Evolutionary conservation across 164 flowering plant species (phyloP), one percentile per base, ranked within the genome.

Genomic region (Houttuynia cordata): DNA sequence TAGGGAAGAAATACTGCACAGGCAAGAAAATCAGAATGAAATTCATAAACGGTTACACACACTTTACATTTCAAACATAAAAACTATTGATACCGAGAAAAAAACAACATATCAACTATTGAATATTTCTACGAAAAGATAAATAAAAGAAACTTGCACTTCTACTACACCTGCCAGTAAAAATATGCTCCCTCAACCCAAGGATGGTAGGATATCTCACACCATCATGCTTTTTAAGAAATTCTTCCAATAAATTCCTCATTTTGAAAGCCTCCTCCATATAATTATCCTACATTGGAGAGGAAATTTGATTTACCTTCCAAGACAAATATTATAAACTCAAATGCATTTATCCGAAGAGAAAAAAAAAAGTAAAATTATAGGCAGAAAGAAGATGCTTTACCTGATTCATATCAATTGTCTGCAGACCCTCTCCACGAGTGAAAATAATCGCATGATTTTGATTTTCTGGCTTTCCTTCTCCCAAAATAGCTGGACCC

Each of bases 361-460:
- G 61, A 30, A 22, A 10, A 14, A 24, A 42, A 18, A 17, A 60
- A 5, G 18, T 49, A 15, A 47, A n/a, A 60, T 12, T 19, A 39
- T 4, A 24, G 14, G 21, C 18, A 17, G 19, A 37, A 24, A 15
- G 51, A 56, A 15, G 17, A 54, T 25, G 41, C 14, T 23, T 57
- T 67, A 86, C 96, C 91, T 94, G 99, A 74, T 94, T 94, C 99
- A 91, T 94, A 75, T 94, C 97, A 63, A 94, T 94, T 60, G 99
- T 83, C 62, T 91, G 99, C 75, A 94, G 72, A 19, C 96, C 99
- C 71, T 94, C 99, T 24, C 97, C 99, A 56, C 99, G 93, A 7
- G 96, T 83, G 73, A 91, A 91, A 69, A 94, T 84, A 42, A 91
- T 84, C 19, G 97, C 96, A 78, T 94, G 99, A 67, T 88, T 94